These are phyloP conservation scores for Yamadazyma tumulicola DNA, from an alignment of 805 yeast genomes.

Conservation along the genomic window DNA sequence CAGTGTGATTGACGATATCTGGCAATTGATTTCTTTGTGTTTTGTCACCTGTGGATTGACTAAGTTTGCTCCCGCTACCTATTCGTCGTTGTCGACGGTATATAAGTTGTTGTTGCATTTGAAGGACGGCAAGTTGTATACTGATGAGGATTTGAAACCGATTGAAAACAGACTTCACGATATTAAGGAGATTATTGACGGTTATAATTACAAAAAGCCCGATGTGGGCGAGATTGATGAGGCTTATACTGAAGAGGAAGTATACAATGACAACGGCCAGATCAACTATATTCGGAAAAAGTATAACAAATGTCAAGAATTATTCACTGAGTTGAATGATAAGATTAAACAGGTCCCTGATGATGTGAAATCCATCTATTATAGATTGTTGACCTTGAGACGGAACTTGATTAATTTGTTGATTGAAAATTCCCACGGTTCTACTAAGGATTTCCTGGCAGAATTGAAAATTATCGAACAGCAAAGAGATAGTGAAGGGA, in stretches of 20 bases:
- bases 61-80: slow-evolving; percentile 90
- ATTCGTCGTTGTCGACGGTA: slow-evolving; percentile 84
- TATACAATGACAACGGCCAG: slow-evolving; percentile 46
- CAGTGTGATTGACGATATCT: slow-evolving; percentile 77
- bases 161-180: slow-evolving; percentile 70
- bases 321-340: slow-evolving; percentile 54
- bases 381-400: slow-evolving; percentile 59
- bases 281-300: slow-evolving; percentile 59
- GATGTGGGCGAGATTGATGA: slow-evolving; percentile 16
- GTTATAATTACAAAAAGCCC: slow-evolving; percentile 26
- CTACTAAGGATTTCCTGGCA: slow-evolving; percentile 15
- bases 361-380: slow-evolving; percentile 45
- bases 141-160: slow-evolving; percentile 79
- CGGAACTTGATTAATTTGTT: slow-evolving; percentile 49
- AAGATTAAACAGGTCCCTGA: slow-evolving; percentile 41
- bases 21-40: slow-evolving; percentile 81
- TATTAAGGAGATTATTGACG: slow-evolving; percentile 58
- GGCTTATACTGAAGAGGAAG: slow-evolving; percentile 11
- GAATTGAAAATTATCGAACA: slow-evolving; percentile 27
- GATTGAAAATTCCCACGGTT: slow-evolving; percentile 16
- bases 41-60: slow-evolving; percentile 90
- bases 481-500: slow-evolving; percentile 55
- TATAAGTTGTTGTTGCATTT: slow-evolving; percentile 80
- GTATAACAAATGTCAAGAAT: slow-evolving; percentile 57
- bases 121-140: slow-evolving; percentile 75